Conservation (phyloP, 169 alveolate species). For the Eimeria mitis region DNA sequence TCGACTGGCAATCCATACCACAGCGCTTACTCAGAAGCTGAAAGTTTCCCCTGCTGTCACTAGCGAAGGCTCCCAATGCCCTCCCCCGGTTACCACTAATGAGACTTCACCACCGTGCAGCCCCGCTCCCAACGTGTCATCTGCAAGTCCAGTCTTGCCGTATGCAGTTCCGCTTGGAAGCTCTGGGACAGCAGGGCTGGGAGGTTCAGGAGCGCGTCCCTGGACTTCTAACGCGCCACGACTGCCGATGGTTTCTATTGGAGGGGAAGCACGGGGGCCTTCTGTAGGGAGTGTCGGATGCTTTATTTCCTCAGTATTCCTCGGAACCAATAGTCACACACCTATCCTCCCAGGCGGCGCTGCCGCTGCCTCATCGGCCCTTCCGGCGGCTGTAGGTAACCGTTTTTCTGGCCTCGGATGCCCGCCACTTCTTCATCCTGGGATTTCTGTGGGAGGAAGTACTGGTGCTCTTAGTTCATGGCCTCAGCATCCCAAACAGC, state of each 20-base stretch:
- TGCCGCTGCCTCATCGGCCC: conserved; percentile 25
- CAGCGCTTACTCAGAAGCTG: background rate
- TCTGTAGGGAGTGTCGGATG: conserved; percentile 15
- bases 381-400: conserved; percentile 16
- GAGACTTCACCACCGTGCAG: background rate
- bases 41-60: background rate
- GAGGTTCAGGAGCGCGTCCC: background rate
- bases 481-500: conserved; percentile 16
- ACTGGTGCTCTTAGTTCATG: background rate
- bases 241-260: conserved; percentile 20
- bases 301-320: conserved; percentile 1
- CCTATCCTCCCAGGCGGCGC: conserved; percentile 4
- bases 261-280: conserved; percentile 11
- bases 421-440: background rate
- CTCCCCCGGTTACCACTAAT: background rate
- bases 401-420: background rate
- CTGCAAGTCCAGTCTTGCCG: background rate
- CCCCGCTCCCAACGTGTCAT: background rate
- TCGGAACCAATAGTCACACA: conserved; percentile 17
- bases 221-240: background rate
- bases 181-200: background rate
- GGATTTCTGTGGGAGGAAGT: background rate
- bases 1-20: background rate
- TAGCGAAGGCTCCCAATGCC: background rate
- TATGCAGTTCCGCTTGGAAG: background rate